Base-by-base conservation (phyloP, 768 basidiomycete genomes). In the Auricularia heimuer region DNA sequence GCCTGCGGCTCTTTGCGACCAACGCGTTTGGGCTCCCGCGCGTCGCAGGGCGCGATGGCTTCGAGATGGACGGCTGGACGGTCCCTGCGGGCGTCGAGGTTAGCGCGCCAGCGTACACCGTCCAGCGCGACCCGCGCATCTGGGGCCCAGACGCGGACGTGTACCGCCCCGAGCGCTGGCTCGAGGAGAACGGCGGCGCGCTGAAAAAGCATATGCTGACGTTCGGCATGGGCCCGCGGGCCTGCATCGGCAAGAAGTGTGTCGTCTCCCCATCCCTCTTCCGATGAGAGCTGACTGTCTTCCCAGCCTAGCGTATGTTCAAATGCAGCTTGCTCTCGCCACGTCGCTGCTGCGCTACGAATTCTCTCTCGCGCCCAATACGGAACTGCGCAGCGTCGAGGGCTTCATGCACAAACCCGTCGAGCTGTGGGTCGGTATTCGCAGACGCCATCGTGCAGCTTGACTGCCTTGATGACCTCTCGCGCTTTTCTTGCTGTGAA, bases 81-180 rank as follows among this genome's bases (percentile, higher is more conserved):
- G 29, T 69, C 63, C 56, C 56, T 2, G 16, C 18, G 16, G 56
- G 56, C 24, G 56, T 60, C 21, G 73, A 75, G 44, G 69, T 78
- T 47, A 75, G 74, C 34, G 75, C 73, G 10, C 77, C 77, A 0
- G 73, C 73, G 3, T 77, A 72, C 67, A 75, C 75, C 0, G 70
- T 77, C 24, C 73, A 76, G 45, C 76, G 74, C 45, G 71, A 73
- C 58, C 47, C 68, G 1, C 64, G 63, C 3, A 69, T 76, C 24
- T 77, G 77, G 76, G 76, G 76, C 7, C 72, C 66, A 18, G 71
- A 77, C 65, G 68, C 72, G 3, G 69, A 72, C 29, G 68, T 62
- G 12, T 78, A 76, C 68, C 64, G 76, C 21, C 77, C 76, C 1
- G 77, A 78, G 64, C 66, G 77, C 3, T 78, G 77, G 77, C 67